Base-by-base conservation (phyloP, 345 rosid genomes). In the Trapa incisa region DNA sequence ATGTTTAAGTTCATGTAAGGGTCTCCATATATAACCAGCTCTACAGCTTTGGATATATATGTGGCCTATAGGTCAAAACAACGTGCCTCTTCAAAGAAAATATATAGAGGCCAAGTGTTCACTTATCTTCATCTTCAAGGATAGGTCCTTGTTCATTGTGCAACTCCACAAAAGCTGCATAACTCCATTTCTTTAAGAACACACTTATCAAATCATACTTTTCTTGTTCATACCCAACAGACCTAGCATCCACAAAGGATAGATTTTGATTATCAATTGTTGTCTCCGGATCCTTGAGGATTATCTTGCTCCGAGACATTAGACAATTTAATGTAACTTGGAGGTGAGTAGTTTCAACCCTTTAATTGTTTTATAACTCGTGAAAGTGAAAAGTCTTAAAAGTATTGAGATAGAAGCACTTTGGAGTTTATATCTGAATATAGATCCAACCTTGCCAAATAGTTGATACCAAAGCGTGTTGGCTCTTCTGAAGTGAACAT, bases 61-160 rank as follows among this genome's bases (percentile, higher is more conserved):
- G 0, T 6, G 29, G 56, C 22, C 22, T 15, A 6, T 14, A 13
- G 22, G 3, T 50, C 56, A 3, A 50, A 6, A 14, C 16, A 47
- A 47, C 10, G 54, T 17, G 54, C 54, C 17, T 50, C 22, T 50
- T 50, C 22, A 50, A 50, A 50, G 6, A 22, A 50, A 1, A 50
- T 50, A 15, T 50, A 5, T n/a, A 50, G 56, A 22, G 22, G 22
- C 56, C 22, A 14, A n/a, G 22, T 14, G 22, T 50, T 14, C 15
- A 50, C 56, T 4, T 2, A 50, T 97, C 97, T 87, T 88, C 89
- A 6, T 84, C 87, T 76, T 93, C 98, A 6, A 93, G 85, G 70
- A 85, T 85, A 39, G 97, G 92, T 17, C 96, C 98, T 83, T 93
- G 96, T 84, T 93, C 97, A 67, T 89, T 93, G 75, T 93, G 97